Conservation (phyloP, 805 yeast genomes). For the Yamadazyma paraphyllophila region DNA sequence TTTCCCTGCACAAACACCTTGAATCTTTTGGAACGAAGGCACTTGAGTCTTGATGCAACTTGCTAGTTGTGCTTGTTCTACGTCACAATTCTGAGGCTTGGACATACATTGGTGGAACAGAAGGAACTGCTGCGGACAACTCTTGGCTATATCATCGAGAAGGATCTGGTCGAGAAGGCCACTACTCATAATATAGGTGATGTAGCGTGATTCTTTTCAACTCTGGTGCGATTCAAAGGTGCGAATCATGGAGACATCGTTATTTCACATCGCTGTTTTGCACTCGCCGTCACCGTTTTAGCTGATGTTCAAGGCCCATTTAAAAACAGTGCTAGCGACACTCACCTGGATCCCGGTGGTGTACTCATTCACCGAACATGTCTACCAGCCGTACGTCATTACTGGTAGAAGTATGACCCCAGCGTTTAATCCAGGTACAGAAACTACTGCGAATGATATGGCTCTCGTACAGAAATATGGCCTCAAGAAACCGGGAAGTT, state of each 20-base stretch:
- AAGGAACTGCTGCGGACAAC: constrained; percentile 72
- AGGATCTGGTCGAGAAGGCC: constrained; percentile 63
- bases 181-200: constrained; percentile 7
- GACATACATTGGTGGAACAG: constrained; percentile 72
- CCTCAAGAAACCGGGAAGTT: constrained; percentile 43
- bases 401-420: constrained; percentile 89
- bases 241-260: no score
- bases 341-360: constrained; percentile 77
- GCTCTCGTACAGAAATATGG: constrained; percentile 70
- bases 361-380: constrained; percentile 65
- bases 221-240: no score
- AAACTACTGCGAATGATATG: constrained; percentile 49
- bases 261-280: no score
- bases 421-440: constrained; percentile 69
- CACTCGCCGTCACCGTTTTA: no score
- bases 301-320: constrained; percentile 2
- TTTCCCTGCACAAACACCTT: constrained; percentile 55
- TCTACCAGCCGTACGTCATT: constrained; percentile 68
- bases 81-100: constrained; percentile 53
- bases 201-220: no score
- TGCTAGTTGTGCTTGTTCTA: constrained; percentile 57
- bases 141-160: constrained; percentile 72
- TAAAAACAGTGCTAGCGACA: constrained; percentile 22
- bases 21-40: constrained; percentile 70
- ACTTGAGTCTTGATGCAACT: constrained; percentile 62